Conservation (phyloP, 78 protist species). For the Diacronema lutheri region DNA sequence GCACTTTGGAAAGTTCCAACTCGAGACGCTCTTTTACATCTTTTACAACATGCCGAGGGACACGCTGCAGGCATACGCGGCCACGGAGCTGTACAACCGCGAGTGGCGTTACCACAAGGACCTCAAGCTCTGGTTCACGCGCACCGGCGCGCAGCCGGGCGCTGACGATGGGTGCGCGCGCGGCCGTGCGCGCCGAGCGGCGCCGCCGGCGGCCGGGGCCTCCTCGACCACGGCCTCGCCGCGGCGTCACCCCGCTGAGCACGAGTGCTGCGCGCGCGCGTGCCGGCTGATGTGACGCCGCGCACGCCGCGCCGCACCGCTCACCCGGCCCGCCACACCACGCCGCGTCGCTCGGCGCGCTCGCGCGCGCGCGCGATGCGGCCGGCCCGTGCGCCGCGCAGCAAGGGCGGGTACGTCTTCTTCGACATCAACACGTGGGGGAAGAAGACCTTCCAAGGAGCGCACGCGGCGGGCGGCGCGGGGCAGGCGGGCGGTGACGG, state of each 20-base stretch:
- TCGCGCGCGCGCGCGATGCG: no score
- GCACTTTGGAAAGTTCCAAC: constrained; percentile 70
- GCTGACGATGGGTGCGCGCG: background rate
- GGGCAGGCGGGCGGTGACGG: background rate
- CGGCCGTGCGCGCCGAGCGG: no score
- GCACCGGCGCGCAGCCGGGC: background rate
- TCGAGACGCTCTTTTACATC: constrained; percentile 89
- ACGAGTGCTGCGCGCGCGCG: no score
- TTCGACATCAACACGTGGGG: constrained; percentile 35
- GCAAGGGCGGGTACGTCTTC: constrained; percentile 13
- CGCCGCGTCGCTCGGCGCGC: background rate
- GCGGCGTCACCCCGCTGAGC: no score
- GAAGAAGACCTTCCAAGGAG: constrained; percentile 20
- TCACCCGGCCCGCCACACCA: no score
- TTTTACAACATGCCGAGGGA: constrained; percentile 94
- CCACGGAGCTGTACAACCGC: constrained; percentile 77
- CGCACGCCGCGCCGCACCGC: no score
- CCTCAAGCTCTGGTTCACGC: constrained; percentile 73
- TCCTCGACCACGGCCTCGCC: no score
- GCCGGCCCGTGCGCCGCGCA: no score
- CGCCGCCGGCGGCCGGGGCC: no score
- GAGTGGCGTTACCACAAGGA: constrained; percentile 89
- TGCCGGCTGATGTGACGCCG: no score
- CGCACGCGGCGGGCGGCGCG: background rate
- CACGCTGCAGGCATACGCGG: constrained; percentile 78